phyloP scores from a whole-genome alignment of 2,329 filamentous ascomycete species.

The Parastagonospora nodorum region DNA sequence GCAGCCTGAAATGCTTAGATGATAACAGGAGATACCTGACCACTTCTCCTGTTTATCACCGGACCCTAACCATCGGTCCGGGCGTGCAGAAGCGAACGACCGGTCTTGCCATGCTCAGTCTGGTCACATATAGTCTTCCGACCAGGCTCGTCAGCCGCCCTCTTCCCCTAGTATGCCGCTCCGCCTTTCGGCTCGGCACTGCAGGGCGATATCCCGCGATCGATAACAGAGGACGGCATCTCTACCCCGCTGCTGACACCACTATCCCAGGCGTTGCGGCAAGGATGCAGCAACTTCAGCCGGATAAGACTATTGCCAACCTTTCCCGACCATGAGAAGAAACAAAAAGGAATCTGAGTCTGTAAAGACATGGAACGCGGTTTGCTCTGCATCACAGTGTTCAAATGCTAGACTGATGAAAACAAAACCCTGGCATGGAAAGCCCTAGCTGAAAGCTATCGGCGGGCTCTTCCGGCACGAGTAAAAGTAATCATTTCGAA shows the following conservation, averaged over 20 bases:
- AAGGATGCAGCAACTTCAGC: not conserved
- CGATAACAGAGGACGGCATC: conserved; percentile 8
- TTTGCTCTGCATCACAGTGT: too few species aligned
- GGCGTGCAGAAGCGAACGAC: conserved; percentile 20
- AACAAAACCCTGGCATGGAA: too few species aligned
- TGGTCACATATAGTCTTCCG: conserved; percentile 9
- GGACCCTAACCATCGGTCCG: conserved; percentile 11
- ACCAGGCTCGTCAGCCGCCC: not conserved
- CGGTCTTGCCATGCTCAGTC: not conserved
- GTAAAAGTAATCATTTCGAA: too few species aligned
- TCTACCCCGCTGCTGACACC: conserved; percentile 27
- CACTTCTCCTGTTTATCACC: not conserved
- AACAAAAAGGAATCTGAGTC: too few species aligned
- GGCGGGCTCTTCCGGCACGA: too few species aligned
- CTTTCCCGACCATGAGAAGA: not conserved
- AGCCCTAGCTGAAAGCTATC: too few species aligned
- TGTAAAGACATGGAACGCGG: too few species aligned
- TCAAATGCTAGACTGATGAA: too few species aligned
- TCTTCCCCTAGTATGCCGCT: not conserved
- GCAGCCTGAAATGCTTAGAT: too few species aligned
- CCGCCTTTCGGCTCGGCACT: conserved; percentile 5
- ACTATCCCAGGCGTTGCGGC: conserved; percentile 13
- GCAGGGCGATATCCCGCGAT: conserved; percentile 11
- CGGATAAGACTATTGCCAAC: not conserved
- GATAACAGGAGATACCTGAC: too few species aligned